These are phyloP conservation scores for Melastoma candidum DNA, from an alignment of 441 rosid species.

Conservation along the genomic window DNA sequence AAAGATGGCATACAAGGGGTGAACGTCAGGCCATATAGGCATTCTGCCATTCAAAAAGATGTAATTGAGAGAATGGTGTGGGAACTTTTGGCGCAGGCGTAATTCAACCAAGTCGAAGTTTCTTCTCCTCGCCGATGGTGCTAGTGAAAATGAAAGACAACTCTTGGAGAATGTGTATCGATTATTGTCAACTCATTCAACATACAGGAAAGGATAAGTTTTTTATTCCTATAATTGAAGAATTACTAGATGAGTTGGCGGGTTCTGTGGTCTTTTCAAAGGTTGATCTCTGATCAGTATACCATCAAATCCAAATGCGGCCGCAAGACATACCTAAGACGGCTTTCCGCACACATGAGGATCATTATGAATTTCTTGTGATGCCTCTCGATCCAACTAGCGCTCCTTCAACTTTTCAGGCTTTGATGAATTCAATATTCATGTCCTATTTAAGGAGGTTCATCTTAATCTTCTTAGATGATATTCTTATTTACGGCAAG, in stretches of 20 bases:
- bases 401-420: background rate
- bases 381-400: too few relatives aligned
- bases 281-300: background rate
- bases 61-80: background rate
- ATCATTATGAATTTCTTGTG: too few relatives aligned
- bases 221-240: background rate
- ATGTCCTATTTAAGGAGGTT: background rate
- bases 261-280: background rate
- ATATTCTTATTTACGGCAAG: background rate
- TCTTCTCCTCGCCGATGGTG: background rate
- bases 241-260: background rate
- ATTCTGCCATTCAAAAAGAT: background rate
- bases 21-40: background rate
- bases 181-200: background rate
- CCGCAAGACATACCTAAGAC: background rate
- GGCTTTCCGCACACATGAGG: background rate
- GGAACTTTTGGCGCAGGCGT: background rate
- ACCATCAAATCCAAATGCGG: background rate
- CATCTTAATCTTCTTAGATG: constrained; percentile 1
- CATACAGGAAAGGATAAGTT: background rate
- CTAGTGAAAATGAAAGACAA: background rate
- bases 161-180: background rate
- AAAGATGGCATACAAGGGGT: too few relatives aligned
- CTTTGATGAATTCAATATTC: too few relatives aligned
- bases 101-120: background rate